Base-by-base conservation (phyloP, 192 early-diverging fungal species). In the Coemansia sp. region DNA sequence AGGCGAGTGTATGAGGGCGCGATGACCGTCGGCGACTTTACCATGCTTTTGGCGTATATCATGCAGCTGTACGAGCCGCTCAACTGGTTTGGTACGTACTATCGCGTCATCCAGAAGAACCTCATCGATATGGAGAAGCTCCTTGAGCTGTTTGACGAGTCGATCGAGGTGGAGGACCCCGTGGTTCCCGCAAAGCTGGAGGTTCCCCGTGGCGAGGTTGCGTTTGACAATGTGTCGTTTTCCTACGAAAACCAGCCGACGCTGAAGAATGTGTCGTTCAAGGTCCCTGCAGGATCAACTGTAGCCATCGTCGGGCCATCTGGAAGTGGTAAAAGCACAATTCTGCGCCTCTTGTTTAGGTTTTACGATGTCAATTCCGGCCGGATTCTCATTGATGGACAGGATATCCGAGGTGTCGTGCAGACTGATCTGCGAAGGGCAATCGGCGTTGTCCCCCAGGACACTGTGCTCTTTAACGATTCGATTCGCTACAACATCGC, bases 51-150 rank as follows among this genome's bases (percentile, higher is more conserved):
- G 19, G 86, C 89, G 13, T 99, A 95, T 67, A 85, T 97, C 43
- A 84, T 81, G 57, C 97, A 99, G 76, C 85, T 99, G 32, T 96
- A 98, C 66, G 84, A 76, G 46, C 97, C 97, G 84, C 75, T 92
- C 42, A 89, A 85, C 70, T 94, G 90, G 87, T 94, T 99, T 49
- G 96, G 96, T 35, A 92, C 91, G 3, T 95, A 95, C 66, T 99
- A 99, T 72, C 86, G 96, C 19, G 87, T 92, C 60, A 93, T 96
- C 42, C 93, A 97, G 74, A 91, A 94, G 73, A 94, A 91, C 75
- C 89, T 94, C 73, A 82, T 91, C 53, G 96, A 98, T 66, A 97
- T 97, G 96, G 97, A 99, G 73, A 95, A 95, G 67, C 94, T 99
- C 89, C 85, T 99, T 20, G 89, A 91, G 45, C 73, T 94, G 50